Conservation (phyloP, 2,329 filamentous ascomycete species). For the Furcasterigmium furcatum region DNA sequence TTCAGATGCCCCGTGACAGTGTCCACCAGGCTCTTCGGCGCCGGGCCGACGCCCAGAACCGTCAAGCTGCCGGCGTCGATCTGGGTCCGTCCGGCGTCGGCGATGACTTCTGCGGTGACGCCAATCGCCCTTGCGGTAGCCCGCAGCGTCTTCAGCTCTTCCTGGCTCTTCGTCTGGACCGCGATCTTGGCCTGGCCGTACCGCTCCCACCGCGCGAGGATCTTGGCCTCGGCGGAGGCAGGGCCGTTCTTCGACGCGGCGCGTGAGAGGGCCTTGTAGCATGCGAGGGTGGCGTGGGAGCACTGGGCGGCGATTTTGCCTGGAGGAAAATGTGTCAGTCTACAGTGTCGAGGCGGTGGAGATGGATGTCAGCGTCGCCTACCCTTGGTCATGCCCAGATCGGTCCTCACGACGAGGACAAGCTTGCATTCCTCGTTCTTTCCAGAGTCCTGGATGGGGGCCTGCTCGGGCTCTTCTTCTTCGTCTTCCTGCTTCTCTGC, state of each 20-base stretch:
- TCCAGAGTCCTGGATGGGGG: conserved; percentile 21
- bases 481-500: conserved; percentile 22
- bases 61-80: conserved; percentile 92
- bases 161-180: conserved; percentile 81
- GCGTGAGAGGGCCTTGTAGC: conserved; percentile 79
- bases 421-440: conserved; percentile 84
- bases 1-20: conserved; percentile 82
- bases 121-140: conserved; percentile 80
- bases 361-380: not conserved
- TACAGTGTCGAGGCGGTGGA: not conserved
- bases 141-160: conserved; percentile 72
- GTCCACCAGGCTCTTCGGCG: conserved; percentile 83
- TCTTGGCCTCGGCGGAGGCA: conserved; percentile 49
- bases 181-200: conserved; percentile 91
- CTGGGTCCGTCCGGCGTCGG: conserved; percentile 95
- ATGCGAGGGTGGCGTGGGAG: conserved; percentile 93
- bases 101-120: conserved; percentile 83
- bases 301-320: conserved; percentile 97
- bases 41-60: conserved; percentile 79
- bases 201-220: conserved; percentile 82
- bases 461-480: conserved; percentile 20
- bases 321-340: conserved; percentile 29
- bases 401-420: conserved; percentile 86
- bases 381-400: conserved; percentile 98
- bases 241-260: conserved; percentile 44